phyloP scores from a whole-genome alignment of 768 basidiomycete species.

The Pholiota molesta region DNA sequence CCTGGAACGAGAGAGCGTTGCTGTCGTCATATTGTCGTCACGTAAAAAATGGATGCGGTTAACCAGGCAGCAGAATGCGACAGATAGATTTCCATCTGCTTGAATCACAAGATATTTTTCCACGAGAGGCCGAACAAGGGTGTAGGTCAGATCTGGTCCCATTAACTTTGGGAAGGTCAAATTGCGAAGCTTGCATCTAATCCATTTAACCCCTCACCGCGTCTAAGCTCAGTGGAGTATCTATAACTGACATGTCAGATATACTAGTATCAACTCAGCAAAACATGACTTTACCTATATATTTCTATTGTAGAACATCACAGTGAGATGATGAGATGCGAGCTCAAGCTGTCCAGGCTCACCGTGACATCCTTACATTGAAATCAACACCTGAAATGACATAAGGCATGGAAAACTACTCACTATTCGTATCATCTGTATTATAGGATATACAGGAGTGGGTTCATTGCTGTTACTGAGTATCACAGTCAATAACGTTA shows the following conservation, averaged over 20 bases:
- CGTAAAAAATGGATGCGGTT: slow-evolving; percentile 86
- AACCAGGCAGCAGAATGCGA: slow-evolving; percentile 87
- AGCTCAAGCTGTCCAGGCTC: slow-evolving; percentile 16
- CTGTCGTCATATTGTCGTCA: slow-evolving; percentile 72
- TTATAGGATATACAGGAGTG: slow-evolving; percentile 9
- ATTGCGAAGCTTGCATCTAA: neutral
- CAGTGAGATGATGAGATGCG: neutral
- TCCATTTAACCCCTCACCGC: slow-evolving; percentile 52
- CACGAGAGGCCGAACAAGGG: slow-evolving; percentile 83
- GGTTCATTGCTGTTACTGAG: neutral
- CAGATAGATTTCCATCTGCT: slow-evolving; percentile 73
- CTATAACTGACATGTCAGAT: slow-evolving; percentile 37
- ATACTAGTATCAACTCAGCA: neutral
- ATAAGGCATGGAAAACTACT: neutral
- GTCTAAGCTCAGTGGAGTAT: slow-evolving; percentile 83
- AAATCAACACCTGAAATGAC: neutral
- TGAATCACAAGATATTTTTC: slow-evolving; percentile 84
- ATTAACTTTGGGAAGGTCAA: slow-evolving; percentile 51
- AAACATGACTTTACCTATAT: slow-evolving; percentile 57
- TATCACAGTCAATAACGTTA: neutral
- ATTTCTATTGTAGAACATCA: slow-evolving; percentile 46
- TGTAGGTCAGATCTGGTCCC: slow-evolving; percentile 89
- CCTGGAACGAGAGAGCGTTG: slow-evolving; percentile 71
- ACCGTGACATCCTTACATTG: slow-evolving; percentile 63
- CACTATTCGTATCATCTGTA: slow-evolving; percentile 4